Evolutionary conservation across 2,329 filamentous ascomycete genomes (phyloP).

Genomic region (Fusarium transvaalense): DNA sequence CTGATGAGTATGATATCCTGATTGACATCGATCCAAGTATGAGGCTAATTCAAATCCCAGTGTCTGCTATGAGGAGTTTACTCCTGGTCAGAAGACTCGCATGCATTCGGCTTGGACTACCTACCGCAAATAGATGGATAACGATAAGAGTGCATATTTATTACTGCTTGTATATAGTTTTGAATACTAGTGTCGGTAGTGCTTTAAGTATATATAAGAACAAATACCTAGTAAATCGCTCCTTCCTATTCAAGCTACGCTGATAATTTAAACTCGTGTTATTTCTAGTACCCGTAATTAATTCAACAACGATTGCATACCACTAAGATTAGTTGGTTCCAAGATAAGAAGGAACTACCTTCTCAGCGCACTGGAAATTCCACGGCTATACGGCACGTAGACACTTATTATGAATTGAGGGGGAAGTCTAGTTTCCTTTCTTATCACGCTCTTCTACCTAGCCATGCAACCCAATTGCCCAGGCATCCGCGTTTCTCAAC

Average conservation of each 20-base stretch:
- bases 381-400: too few relatives aligned
- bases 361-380: too few relatives aligned
- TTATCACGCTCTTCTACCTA: neutral
- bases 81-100: conserved; percentile 39
- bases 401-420: too few relatives aligned
- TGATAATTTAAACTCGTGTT: too few relatives aligned
- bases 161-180: neutral
- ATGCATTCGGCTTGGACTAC: conserved; percentile 42
- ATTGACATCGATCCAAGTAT: fast-evolving
- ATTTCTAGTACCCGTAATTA: too few relatives aligned
- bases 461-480: neutral
- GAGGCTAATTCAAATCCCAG: neutral
- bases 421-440: too few relatives aligned
- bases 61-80: conserved; percentile 44
- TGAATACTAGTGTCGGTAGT: neutral
- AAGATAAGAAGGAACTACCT: too few relatives aligned
- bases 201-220: neutral
- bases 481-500: neutral
- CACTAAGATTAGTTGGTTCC: too few relatives aligned
- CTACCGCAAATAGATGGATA: conserved; percentile 23
- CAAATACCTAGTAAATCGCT: too few relatives aligned
- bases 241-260: too few relatives aligned
- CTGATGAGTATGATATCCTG: conserved; percentile 54
- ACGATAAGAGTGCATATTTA: neutral
- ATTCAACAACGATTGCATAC: too few relatives aligned